Evolutionary conservation across 768 basidiomycete genomes (phyloP), one percentile per base, ranked within the genome.

Genomic region (Mycena chlorophos): DNA sequence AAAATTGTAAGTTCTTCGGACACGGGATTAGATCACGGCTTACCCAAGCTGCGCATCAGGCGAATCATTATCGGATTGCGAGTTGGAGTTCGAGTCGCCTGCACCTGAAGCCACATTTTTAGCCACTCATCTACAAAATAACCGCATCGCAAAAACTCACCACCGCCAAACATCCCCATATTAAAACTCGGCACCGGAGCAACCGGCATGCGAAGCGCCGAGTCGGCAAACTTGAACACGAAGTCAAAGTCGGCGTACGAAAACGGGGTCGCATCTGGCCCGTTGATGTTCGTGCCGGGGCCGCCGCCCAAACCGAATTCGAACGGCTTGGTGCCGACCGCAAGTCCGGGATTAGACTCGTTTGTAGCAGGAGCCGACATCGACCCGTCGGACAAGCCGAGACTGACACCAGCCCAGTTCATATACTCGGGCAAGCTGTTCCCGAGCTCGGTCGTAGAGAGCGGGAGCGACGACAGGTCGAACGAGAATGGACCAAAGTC

Each of bases 181-280:
- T 42, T 8, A 20, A 42, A 42, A 19, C 14, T 42, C 13, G 40
- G 40, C 8, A 42, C 13, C 40, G 40, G 40, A 14, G 40, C 40
- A 8, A 46, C 45, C 8, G 45, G 45, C 20, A 46, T 46, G 6
- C 26, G 20, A 10, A 46, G 25, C 45, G 45, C 45, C 45, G 45
- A 23, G 27, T 46, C 45, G 12, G 45, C 45, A 46, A 46, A 46
- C 12, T 26, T 46, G 45, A 46, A 46, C 23, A 46, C 45, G 27
- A 46, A 46, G 6, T 46, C 45, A 46, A 46, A 46, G 26, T 46
- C 45, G 20, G 45, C 45, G 26, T 46, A 46, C 23, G 45, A 46
- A 20, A 46, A 46, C 23, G 45, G 23, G 6, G 40, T 16, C 8
- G 40, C n/a, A n/a, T n/a, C n/a, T n/a, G n/a, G n/a, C n/a, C n/a